Percentiles rank a stretch among this genome's conserved stretches.
phyloP scores from a whole-genome alignment of 352 stramenopile species.

The Globisporangium carolinianum region DNA sequence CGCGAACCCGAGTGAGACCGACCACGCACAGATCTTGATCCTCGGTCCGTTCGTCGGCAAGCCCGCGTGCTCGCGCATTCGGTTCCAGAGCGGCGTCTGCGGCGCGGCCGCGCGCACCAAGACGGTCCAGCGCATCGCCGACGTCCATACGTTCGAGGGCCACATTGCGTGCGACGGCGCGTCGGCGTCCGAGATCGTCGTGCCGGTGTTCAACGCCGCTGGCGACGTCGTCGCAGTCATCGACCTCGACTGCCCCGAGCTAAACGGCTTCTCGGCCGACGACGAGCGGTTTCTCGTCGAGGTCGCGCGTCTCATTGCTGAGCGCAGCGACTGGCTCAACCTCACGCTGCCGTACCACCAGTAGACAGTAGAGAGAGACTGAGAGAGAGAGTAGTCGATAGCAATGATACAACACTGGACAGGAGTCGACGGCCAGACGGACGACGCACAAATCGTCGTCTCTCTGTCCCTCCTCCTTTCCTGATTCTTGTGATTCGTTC shows the following conservation, averaged over 20 bases:
- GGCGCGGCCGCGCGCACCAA: conserved; percentile 59
- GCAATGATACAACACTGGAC: background rate
- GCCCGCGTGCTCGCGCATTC: conserved; percentile 73
- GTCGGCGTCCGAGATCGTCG: conserved; percentile 77
- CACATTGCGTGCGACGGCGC: conserved; percentile 81
- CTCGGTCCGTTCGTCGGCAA: conserved; percentile 80
- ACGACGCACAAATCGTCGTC: background rate
- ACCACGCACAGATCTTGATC: conserved; percentile 58
- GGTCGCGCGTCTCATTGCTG: conserved; percentile 45
- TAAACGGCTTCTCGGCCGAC: conserved; percentile 61
- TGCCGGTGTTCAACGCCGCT: conserved; percentile 55
- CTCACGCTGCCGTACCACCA: conserved; percentile 45
- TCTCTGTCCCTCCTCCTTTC: background rate
- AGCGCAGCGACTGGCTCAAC: conserved; percentile 65
- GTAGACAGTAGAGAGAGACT: conserved; percentile 24
- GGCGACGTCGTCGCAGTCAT: conserved; percentile 70
- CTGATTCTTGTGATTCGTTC: background rate
- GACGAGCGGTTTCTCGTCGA: conserved; percentile 63
- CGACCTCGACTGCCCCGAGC: conserved; percentile 70
- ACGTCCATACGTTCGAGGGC: conserved; percentile 70
- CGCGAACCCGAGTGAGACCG: conserved; percentile 40
- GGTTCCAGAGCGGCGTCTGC: conserved; percentile 68
- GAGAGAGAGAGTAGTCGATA: background rate
- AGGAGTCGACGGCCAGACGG: too few relatives aligned
- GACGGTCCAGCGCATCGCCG: conserved; percentile 57